Evolutionary conservation across 2,329 filamentous ascomycete genomes (phyloP), one percentile per base, ranked within the genome.

Genomic region (Claviceps sp.): DNA sequence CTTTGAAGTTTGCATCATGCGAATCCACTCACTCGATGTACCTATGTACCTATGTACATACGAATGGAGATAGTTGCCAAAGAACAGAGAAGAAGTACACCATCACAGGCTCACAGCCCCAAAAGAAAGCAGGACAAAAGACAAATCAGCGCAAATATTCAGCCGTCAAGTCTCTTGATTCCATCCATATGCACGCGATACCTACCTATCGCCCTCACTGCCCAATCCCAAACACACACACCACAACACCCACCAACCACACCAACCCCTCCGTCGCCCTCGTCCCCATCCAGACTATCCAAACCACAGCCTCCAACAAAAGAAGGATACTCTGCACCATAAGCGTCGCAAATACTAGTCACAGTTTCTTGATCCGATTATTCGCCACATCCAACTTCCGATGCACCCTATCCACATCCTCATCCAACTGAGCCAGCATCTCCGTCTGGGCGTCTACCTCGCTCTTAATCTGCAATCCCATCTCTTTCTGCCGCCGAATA

Each of bases 341-440:
- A 16, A 62, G 13, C 43, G 55, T 56, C 19, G 61, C 48, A 11
- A 57, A 53, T 55, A 60, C 50, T 54, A 67, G 68, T 73, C 70
- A 76, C 59, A 89, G 81, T 70, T 84, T 85, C 63, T 74, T 77
- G 54, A 83, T 77, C 53, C 85, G 76, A 60, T 82, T 81, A 71
- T 85, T 88, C n/a, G 82, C 86, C 55, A 90, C 79, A 55, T 76
- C 74, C 52, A 90, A 68, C 75, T 91, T 91, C 55, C 75, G 75
- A 44, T 76, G 73, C 16, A 89, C 72, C 5, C 83, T 72, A 55
- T 83, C 80, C 2, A 77, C 76, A 66, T 89, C 84, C 52, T 81
- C 72, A 56, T 84, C 82, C 55, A 89, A 63, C 57, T 80, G 66
- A 13, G 80, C 76, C 34, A 93, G 71, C 77, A 89, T 79, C 64